Base-by-base conservation (phyloP, 2,329 filamentous ascomycete genomes). In the Aspergillus aculeatinus region DNA sequence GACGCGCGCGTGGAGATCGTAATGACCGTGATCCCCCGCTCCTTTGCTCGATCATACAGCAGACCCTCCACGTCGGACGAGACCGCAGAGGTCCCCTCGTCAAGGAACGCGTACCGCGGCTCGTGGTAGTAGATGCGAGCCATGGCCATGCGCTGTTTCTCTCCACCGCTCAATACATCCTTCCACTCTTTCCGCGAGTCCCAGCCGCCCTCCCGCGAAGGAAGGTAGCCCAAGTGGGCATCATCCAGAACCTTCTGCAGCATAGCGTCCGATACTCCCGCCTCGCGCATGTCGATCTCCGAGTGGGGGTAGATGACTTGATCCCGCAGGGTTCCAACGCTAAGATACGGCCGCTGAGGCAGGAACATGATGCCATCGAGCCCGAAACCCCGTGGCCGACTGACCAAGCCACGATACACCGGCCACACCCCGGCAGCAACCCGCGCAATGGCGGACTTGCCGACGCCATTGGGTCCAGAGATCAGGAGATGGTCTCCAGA, bases 121-220 rank as follows among this genome's bases (percentile, higher is more conserved):
- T 98, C 94, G 72, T 99, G 95, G 72, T 99, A 99, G 47, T 98
- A 80, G 53, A 99, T 76, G 49, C 95, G 83, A 4, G 96, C 94
- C 69, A 99, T 92, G 0, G 87, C 92, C 85, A 99, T 91, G 23
- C 95, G 84, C 79, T 99, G 95, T 80, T 99, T 99, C 82, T 99
- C 95, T 12, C 95, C 95, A 44, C 95, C 95, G 65, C 89, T 94
- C n/a, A 99, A 82, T 4, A 99, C 92, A 68, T 98, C 94, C 78
- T 98, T 97, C 95, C 95, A 99, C 73, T 96, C 93, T 77, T 99
- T 98, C 59, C 92, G 86, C 4, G 92, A 95, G 72, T 99, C 92
- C 92, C 92, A 98, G 14, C 95, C 95, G 44, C 95, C 95, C 80
- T 99, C 95, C 16, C 95, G 87, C 52, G 93, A 87, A 1, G 92